Conservation (phyloP, 495 filamentous ascomycete genomes). For the Neurospora cerealis region DNA sequence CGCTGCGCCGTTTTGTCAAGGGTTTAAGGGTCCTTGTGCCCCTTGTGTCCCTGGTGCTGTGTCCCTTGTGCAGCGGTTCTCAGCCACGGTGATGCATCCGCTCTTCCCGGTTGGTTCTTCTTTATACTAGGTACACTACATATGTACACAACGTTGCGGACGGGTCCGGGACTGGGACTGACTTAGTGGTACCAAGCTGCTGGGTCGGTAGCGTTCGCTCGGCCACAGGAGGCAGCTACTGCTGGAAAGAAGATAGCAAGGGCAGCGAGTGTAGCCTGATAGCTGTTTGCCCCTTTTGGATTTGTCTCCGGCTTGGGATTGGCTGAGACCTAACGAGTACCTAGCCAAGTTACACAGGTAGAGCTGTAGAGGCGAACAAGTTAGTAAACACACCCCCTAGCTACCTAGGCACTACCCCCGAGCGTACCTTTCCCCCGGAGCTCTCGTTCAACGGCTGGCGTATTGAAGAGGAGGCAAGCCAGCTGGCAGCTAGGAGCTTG, state of each 20-base stretch:
- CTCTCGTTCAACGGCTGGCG: background rate
- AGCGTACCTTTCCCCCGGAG: background rate
- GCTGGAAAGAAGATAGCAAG: too few species aligned
- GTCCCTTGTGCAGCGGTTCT: background rate
- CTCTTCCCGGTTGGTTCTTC: background rate
- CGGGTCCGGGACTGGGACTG: background rate
- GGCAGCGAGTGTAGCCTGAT: background rate
- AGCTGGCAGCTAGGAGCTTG: background rate
- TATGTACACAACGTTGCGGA: background rate
- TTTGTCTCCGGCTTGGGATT: background rate
- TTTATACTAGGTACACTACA: background rate
- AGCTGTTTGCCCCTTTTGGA: background rate
- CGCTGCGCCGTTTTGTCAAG: background rate
- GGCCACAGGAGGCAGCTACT: too few species aligned
- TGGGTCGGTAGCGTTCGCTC: background rate
- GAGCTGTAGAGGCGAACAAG: background rate
- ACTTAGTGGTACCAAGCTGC: background rate
- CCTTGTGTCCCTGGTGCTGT: too few species aligned
- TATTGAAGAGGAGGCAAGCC: background rate
- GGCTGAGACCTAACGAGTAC: background rate
- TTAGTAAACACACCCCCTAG: background rate
- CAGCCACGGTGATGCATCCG: background rate
- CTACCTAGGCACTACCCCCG: background rate
- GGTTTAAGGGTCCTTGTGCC: background rate
- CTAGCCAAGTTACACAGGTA: background rate